Conservation (phyloP, 2,329 filamentous ascomycete species). For the Juglanconis juglandina region DNA sequence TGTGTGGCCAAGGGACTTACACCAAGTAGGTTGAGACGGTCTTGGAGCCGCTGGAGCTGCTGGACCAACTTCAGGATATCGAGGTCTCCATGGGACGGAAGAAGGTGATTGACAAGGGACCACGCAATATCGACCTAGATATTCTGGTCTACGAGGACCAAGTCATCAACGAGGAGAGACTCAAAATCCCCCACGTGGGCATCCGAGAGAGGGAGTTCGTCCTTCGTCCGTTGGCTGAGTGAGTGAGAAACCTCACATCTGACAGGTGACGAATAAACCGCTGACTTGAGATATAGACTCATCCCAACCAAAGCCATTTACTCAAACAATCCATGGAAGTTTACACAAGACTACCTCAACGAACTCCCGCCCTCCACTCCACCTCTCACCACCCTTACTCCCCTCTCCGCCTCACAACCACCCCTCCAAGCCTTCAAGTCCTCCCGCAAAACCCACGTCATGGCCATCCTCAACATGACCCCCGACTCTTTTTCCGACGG, state of each 20-base stretch:
- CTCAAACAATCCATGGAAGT: conserved; percentile 54
- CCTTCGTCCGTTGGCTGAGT: conserved; percentile 80
- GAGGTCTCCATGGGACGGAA: conserved; percentile 75
- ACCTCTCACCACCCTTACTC: conserved; percentile 58
- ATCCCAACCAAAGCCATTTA: conserved; percentile 53
- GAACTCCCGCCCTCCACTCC: conserved; percentile 47
- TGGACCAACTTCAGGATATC: conserved; percentile 80
- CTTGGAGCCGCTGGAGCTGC: conserved; percentile 68
- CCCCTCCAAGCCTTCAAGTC: conserved; percentile 58
- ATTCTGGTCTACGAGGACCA: conserved; percentile 78
- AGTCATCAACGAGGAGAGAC: conserved; percentile 62
- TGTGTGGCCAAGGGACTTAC: conserved; percentile 3
- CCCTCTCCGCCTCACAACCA: conserved; percentile 45
- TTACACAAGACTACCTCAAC: conserved; percentile 59
- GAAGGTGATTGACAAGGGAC: conserved; percentile 89
- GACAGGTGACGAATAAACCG: not conserved
- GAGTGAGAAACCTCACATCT: conserved; percentile 26
- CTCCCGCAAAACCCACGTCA: conserved; percentile 68
- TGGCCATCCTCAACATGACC: conserved; percentile 93
- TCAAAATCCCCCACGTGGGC: conserved; percentile 79
- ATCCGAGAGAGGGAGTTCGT: conserved; percentile 95
- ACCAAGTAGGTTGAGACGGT: conserved; percentile 70
- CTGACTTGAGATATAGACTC: conserved; percentile 41
- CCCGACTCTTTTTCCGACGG: conserved; percentile 97
- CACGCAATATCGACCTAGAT: conserved; percentile 90